These are phyloP conservation scores for Pestalotiopsis sp. DNA, from an alignment of 2,329 filamentous ascomycete genomes.

Conservation along the genomic window DNA sequence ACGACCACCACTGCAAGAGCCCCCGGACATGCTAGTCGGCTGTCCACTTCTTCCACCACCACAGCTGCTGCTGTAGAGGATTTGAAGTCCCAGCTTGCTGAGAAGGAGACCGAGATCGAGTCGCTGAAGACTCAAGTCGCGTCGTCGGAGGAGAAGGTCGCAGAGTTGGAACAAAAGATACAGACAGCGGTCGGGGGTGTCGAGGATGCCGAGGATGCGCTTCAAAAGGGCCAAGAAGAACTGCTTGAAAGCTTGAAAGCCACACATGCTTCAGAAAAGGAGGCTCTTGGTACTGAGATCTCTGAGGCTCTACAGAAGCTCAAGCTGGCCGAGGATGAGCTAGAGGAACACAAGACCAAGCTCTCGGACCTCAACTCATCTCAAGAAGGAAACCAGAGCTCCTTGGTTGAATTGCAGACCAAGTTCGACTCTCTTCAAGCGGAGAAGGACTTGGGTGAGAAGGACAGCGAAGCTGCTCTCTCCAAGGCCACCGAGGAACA, in stretches of 20 bases:
- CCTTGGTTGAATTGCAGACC: conserved; percentile 52
- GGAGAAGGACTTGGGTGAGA: conserved; percentile 41
- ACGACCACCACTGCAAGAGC: conserved; percentile 40
- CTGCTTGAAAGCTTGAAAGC: conserved; percentile 53
- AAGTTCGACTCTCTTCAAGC: conserved; percentile 51
- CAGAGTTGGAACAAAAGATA: conserved; percentile 56
- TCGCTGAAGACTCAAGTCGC: conserved; percentile 60
- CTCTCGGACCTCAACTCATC: conserved; percentile 50
- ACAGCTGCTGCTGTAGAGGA: conserved; percentile 53
- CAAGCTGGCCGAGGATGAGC: conserved; percentile 51
- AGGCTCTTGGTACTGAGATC: conserved; percentile 49
- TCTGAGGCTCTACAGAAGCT: conserved; percentile 55
- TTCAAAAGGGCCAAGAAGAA: conserved; percentile 46
- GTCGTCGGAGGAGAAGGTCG: conserved; percentile 57
- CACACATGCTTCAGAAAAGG: conserved; percentile 52
- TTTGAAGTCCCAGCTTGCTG: conserved; percentile 60
- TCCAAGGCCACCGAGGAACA: conserved; percentile 50
- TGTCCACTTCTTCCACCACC: conserved; percentile 36
- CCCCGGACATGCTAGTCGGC: conserved; percentile 44
- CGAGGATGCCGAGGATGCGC: conserved; percentile 41
- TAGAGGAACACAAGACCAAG: conserved; percentile 53
- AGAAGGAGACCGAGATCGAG: conserved; percentile 61
- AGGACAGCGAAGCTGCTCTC: conserved; percentile 40
- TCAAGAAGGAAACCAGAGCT: conserved; percentile 51
- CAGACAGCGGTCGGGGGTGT: conserved; percentile 41